A percentile compares a stretch with the other conserved stretches of the same genome.
Evolutionary conservation across 1,139 yeast genomes (phyloP).

Genomic region (Yamadazyma jaroonii): DNA sequence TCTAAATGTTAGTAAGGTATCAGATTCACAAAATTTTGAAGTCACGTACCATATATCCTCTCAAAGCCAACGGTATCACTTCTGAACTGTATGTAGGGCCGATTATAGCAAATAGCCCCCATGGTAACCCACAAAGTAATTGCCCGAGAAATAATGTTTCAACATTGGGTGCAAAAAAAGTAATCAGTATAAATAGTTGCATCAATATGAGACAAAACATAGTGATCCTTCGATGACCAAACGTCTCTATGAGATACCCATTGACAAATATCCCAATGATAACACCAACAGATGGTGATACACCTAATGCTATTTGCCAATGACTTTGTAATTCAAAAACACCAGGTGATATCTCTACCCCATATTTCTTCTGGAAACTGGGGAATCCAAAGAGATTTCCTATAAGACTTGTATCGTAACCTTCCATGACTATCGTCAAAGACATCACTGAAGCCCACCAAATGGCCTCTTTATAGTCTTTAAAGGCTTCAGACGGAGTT

Average conservation of each 20-base stretch:
- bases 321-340: constrained; percentile 17
- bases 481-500: constrained; percentile 15
- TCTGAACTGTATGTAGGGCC: constrained; percentile 23
- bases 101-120: constrained; percentile 23
- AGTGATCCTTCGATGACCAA: constrained; percentile 20
- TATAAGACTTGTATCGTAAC: constrained; percentile 21
- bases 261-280: constrained; percentile 18
- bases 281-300: constrained; percentile 18
- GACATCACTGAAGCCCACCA: constrained; percentile 21
- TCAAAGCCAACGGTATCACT: constrained; percentile 17
- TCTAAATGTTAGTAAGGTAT: constrained; percentile 7
- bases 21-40: background rate
- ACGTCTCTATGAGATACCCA: constrained; percentile 19
- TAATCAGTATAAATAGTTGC: constrained; percentile 17
- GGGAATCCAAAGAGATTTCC: constrained; percentile 21
- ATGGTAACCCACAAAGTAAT: constrained; percentile 20
- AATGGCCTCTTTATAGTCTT: constrained; percentile 16
- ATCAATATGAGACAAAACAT: constrained; percentile 17
- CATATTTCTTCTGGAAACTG: constrained; percentile 18
- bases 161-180: constrained; percentile 18
- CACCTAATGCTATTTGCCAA: constrained; percentile 21
- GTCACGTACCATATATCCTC: constrained; percentile 17
- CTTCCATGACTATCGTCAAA: constrained; percentile 23
- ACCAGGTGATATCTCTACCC: constrained; percentile 17
- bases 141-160: constrained; percentile 18